Percentiles rank a stretch among this genome's conserved stretches.
These are phyloP conservation scores for Colletotrichum lini DNA, from an alignment of 2,329 filamentous ascomycete species.

Conservation along the genomic window DNA sequence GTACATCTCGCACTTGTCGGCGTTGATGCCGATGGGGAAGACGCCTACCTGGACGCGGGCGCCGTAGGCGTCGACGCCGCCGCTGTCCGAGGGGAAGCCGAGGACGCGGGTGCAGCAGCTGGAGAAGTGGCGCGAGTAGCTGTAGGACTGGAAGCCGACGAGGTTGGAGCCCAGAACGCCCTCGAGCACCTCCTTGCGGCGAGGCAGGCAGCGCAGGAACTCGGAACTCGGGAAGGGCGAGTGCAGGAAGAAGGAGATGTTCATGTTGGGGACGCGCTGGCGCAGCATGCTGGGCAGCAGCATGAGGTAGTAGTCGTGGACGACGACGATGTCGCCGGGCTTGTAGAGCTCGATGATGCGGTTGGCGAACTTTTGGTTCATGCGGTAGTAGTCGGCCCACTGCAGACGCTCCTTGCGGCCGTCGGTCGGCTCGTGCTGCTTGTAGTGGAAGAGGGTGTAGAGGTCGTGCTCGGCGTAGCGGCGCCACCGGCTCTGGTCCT, in stretches of 20 bases:
- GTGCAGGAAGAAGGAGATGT: conserved; percentile 95
- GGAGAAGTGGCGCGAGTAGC: conserved; percentile 94
- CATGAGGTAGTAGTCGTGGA: conserved; percentile 96
- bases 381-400: conserved; percentile 93
- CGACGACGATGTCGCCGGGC: conserved; percentile 90
- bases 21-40: conserved; percentile 95
- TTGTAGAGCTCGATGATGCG: conserved; percentile 90
- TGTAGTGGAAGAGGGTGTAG: conserved; percentile 96
- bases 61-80: conserved; percentile 90
- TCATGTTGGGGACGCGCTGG: conserved; percentile 88
- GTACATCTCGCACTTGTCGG: conserved; percentile 79
- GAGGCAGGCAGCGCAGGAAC: conserved; percentile 89
- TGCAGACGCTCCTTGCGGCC: conserved; percentile 84
- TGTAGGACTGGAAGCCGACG: conserved; percentile 95
- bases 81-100: conserved; percentile 88
- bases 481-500: conserved; percentile 89
- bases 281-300: conserved; percentile 90
- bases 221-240: conserved; percentile 97
- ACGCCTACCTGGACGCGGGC: conserved; percentile 91
- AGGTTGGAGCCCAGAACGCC: conserved; percentile 93
- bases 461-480: conserved; percentile 92
- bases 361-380: conserved; percentile 94
- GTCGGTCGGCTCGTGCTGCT: conserved; percentile 91
- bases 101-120: conserved; percentile 94
- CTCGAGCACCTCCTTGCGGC: conserved; percentile 90